A percentile compares a stretch with the other conserved stretches of the same genome.
Evolutionary conservation across 257 asterid genomes (phyloP).

Genomic region (Plantago major): DNA sequence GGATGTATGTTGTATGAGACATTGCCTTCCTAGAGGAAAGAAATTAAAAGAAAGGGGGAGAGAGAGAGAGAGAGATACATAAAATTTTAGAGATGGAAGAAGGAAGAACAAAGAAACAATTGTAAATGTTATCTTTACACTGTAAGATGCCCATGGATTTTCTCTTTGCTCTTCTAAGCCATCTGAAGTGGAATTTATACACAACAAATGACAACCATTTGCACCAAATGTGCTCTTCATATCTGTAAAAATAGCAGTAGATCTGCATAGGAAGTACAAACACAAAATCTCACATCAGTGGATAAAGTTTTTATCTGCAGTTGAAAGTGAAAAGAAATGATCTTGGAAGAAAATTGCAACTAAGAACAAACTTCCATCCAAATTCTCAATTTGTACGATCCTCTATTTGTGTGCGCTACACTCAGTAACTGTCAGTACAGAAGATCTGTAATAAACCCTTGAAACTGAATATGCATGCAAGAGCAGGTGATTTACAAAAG

Average conservation of each 20-base stretch:
- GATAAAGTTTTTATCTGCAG: slow-evolving; percentile 19
- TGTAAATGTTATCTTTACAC: slow-evolving; percentile 43
- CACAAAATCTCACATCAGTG: slow-evolving; percentile 14
- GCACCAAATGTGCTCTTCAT: slow-evolving; percentile 87
- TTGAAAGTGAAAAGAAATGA: slow-evolving; percentile 17
- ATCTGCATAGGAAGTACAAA: slow-evolving; percentile 44
- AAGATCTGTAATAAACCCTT: too few species aligned
- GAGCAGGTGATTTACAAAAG: too few species aligned
- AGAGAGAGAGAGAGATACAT: slow-evolving; percentile 21
- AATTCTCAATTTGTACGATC: too few species aligned
- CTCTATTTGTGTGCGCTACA: slow-evolving; percentile 4
- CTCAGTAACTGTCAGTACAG: too few species aligned
- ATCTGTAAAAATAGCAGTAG: slow-evolving; percentile 62
- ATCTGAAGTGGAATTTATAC: slow-evolving; percentile 71
- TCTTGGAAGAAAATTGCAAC: neutral
- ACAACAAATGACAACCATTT: slow-evolving; percentile 70
- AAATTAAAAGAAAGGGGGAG: too few species aligned
- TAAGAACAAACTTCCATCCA: too few species aligned
- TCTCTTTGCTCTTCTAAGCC: slow-evolving; percentile 52
- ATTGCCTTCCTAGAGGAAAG: slow-evolving; percentile 47
- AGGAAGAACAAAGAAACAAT: slow-evolving; percentile 8
- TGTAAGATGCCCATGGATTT: slow-evolving; percentile 62
- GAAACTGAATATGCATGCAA: too few species aligned
- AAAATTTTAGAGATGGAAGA: slow-evolving; percentile 7
- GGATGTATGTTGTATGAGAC: slow-evolving; percentile 39